Evolutionary conservation across 2,329 filamentous ascomycete species (phyloP).

Genomic region (Curvularia sp.): DNA sequence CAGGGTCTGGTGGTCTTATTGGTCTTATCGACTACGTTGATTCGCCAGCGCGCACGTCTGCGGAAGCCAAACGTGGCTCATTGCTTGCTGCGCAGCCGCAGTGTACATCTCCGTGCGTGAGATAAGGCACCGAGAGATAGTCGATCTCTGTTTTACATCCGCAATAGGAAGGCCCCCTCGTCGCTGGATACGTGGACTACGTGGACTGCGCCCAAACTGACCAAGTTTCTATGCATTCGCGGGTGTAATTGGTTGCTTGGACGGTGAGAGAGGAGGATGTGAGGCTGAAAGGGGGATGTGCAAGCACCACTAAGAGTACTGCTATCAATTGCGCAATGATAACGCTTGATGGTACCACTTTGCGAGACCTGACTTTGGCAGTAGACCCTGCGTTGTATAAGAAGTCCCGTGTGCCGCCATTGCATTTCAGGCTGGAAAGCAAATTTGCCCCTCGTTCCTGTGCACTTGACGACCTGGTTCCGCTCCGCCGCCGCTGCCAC

Average conservation of each 20-base stretch:
- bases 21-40: conserved; percentile 6
- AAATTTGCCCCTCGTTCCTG: neutral
- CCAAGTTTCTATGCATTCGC: neutral
- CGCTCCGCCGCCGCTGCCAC: conserved; percentile 17
- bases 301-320: conserved; percentile 39
- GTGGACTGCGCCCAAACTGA: conserved; percentile 17
- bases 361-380: conserved; percentile 14
- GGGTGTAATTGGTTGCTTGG: conserved; percentile 37
- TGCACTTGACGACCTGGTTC: conserved; percentile 4
- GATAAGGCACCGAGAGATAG: conserved; percentile 35
- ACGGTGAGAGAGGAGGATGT: conserved; percentile 14
- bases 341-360: conserved; percentile 45
- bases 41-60: neutral
- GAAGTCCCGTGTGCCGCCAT: conserved; percentile 6
- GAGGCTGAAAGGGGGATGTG: conserved; percentile 20
- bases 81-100: conserved; percentile 23
- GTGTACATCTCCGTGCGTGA: conserved; percentile 17
- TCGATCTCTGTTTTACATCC: conserved; percentile 36
- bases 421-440: neutral
- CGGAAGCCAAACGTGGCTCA: conserved; percentile 5
- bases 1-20: conserved; percentile 5
- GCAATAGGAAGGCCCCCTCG: conserved; percentile 43
- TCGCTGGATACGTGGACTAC: conserved; percentile 23
- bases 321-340: conserved; percentile 51
- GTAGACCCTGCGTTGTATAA: conserved; percentile 27